A percentile compares a stretch with the other conserved stretches of the same genome.
These are phyloP conservation scores for Trichoderma parareesei DNA, from an alignment of 495 filamentous ascomycete species.

Conservation along the genomic window DNA sequence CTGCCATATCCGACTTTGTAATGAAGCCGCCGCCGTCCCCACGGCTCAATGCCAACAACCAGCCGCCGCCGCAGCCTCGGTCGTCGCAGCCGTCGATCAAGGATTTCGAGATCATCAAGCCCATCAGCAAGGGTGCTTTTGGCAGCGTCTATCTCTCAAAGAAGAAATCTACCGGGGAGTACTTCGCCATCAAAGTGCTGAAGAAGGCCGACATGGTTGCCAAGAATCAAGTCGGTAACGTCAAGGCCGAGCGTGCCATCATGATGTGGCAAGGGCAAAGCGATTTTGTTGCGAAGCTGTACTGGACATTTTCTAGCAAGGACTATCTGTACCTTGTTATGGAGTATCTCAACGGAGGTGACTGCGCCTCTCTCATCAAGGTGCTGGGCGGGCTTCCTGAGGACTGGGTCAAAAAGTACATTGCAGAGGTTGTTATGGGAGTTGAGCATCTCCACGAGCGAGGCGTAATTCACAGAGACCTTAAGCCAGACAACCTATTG, in stretches of 20 bases:
- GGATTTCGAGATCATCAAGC: conserved; percentile 98
- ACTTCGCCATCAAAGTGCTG: conserved; percentile 95
- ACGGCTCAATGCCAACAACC: conserved; percentile 61
- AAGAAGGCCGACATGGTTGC: conserved; percentile 99
- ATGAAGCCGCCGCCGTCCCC: conserved; percentile 71
- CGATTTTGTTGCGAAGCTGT: conserved; percentile 96
- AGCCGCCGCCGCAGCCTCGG: conserved; percentile 61
- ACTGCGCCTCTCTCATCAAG: conserved; percentile 94
- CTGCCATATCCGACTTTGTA: conserved; percentile 61
- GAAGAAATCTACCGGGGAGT: conserved; percentile 96
- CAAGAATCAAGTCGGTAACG: conserved; percentile 98
- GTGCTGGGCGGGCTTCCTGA: conserved; percentile 82
- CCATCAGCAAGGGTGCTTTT: conserved; percentile 97
- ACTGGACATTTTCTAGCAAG: conserved; percentile 99
- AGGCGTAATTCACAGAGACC: conserved; percentile 90
- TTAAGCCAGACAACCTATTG: conserved; percentile 95
- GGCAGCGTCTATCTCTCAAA: conserved; percentile 96
- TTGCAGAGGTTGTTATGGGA: conserved; percentile 89
- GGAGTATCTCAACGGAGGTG: conserved; percentile 97
- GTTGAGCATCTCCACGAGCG: conserved; percentile 91
- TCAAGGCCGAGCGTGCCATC: conserved; percentile 97
- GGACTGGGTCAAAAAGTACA: conserved; percentile 96
- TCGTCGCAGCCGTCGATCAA: conserved; percentile 93
- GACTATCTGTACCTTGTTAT: conserved; percentile 98
- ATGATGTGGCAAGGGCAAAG: conserved; percentile 99